A percentile compares a stretch with the other conserved stretches of the same genome.
phyloP scores from a whole-genome alignment of 495 filamentous ascomycete genomes.

The Pseudomonodictys pantanalensis region DNA sequence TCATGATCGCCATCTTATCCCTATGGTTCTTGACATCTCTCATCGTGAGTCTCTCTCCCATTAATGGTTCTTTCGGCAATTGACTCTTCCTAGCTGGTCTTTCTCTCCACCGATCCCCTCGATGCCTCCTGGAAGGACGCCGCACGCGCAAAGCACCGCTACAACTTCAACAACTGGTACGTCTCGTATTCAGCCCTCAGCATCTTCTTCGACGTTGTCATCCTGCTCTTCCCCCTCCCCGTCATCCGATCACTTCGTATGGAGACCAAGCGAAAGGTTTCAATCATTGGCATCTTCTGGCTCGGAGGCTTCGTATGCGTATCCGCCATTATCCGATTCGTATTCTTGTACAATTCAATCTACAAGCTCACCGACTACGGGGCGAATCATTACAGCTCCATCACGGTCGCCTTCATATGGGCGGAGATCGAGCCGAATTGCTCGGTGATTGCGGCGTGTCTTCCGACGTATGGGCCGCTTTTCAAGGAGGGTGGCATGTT shows the following conservation, averaged over 20 bases:
- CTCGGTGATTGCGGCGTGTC: conserved; percentile 22
- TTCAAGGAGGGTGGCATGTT: conserved; percentile 3
- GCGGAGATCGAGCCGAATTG: conserved; percentile 20
- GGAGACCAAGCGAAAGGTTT: conserved; percentile 13
- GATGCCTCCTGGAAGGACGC: conserved; percentile 15
- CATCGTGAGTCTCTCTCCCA: not conserved
- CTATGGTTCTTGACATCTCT: conserved; percentile 20
- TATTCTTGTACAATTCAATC: conserved; percentile 15
- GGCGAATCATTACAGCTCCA: conserved; percentile 13
- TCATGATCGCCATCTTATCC: conserved; percentile 7
- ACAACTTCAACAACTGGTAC: conserved; percentile 26
- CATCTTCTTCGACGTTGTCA: conserved; percentile 24
- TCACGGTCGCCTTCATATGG: conserved; percentile 21
- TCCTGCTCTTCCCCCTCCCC: conserved; percentile 23
- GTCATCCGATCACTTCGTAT: conserved; percentile 14
- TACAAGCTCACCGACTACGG: conserved; percentile 12
- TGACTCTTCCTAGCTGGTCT: not conserved
- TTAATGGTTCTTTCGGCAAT: no score
- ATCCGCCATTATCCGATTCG: conserved; percentile 22
- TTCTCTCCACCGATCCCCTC: conserved; percentile 15
- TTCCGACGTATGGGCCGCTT: conserved; percentile 21
- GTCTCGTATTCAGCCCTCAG: conserved; percentile 18
- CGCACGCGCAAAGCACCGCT: conserved; percentile 16
- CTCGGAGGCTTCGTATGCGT: conserved; percentile 23
- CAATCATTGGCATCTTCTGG: conserved; percentile 24